Evolutionary conservation across 345 rosid species (phyloP).

Genomic region (Aquilaria yunnanensis): DNA sequence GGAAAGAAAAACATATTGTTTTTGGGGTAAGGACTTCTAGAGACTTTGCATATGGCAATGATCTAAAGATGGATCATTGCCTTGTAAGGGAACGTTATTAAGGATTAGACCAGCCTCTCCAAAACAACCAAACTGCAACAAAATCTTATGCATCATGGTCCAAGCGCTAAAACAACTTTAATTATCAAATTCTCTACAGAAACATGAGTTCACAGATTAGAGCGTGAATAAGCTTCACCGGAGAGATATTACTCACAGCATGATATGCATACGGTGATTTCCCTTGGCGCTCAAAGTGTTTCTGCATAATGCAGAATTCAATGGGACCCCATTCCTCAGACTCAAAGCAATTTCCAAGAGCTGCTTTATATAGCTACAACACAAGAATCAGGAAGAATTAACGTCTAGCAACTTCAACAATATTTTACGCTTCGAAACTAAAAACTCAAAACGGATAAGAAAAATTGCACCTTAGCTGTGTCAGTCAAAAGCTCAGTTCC

Average conservation of each 20-base stretch:
- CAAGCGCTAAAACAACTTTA: too few relatives aligned
- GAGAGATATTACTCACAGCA: conserved; percentile 42
- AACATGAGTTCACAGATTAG: background rate
- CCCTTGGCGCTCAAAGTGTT: conserved; percentile 93
- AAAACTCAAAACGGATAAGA: background rate
- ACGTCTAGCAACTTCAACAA: conserved; percentile 3
- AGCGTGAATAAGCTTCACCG: background rate
- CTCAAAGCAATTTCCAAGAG: conserved; percentile 84
- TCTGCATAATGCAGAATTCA: conserved; percentile 73
- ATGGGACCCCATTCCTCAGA: conserved; percentile 85
- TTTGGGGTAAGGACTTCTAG: too few relatives aligned
- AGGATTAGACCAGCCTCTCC: too few relatives aligned
- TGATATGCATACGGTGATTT: conserved; percentile 91
- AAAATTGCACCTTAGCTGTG: conserved; percentile 43
- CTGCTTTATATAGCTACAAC: conserved; percentile 75
- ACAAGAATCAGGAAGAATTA: conserved; percentile 7
- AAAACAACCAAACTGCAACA: too few relatives aligned
- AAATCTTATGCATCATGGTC: too few relatives aligned
- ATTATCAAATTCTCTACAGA: too few relatives aligned
- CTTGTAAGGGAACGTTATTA: too few relatives aligned
- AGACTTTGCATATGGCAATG: too few relatives aligned
- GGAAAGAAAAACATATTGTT: too few relatives aligned
- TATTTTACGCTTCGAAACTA: background rate
- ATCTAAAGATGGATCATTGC: too few relatives aligned
- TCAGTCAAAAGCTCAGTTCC: conserved; percentile 91